Percentiles rank a stretch among this genome's conserved stretches.
phyloP scores from a whole-genome alignment of 345 rosid genomes.

The Zanthoxylum bungeanum region DNA sequence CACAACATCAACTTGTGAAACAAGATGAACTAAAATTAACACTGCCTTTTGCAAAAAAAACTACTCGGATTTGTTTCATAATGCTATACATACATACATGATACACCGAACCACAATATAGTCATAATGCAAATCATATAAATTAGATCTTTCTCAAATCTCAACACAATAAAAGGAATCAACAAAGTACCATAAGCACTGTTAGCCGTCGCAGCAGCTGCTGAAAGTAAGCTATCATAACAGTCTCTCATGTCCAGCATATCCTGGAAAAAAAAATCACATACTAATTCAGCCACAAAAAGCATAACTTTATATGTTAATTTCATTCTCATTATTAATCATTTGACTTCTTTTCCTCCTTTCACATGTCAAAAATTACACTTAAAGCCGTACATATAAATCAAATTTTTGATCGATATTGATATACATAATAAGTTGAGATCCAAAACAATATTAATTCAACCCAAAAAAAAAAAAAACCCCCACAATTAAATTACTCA shows the following conservation, averaged over 20 bases:
- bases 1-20: conserved; percentile 2
- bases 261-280: conserved; percentile 40
- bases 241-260: conserved; percentile 87
- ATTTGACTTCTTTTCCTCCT: background rate
- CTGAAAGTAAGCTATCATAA: conserved; percentile 88
- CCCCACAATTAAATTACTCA: background rate
- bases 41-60: background rate
- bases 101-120: background rate
- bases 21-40: conserved; percentile 1
- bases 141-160: background rate
- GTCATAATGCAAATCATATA: background rate
- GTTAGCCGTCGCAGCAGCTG: conserved; percentile 96
- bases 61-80: background rate
- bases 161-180: too few species aligned
- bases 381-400: background rate
- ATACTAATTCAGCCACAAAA: background rate
- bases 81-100: background rate
- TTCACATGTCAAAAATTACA: background rate
- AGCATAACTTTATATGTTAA: background rate
- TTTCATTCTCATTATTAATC: background rate
- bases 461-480: background rate
- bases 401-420: background rate
- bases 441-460: background rate
- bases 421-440: background rate
- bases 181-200: conserved; percentile 65